Evolutionary conservation across 495 filamentous ascomycete genomes (phyloP).

Genomic region (Aspergillus haitiensis): DNA sequence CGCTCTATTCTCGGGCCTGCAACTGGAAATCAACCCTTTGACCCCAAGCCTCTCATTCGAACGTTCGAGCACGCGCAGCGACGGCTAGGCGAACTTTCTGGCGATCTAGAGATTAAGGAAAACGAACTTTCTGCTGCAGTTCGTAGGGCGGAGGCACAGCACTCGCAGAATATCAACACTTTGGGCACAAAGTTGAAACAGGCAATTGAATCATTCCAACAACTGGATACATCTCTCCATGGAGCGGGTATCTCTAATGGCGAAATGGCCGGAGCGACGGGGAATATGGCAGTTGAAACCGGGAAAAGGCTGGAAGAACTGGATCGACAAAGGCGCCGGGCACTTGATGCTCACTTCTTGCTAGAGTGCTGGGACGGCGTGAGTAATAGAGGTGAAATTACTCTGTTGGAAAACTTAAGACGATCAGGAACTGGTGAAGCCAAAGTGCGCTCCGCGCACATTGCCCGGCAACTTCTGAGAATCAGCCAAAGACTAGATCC

Average conservation of each 20-base stretch:
- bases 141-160: slow-evolving; percentile 86
- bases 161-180: slow-evolving; percentile 82
- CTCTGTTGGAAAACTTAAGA: slow-evolving; percentile 76
- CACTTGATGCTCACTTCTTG: slow-evolving; percentile 89
- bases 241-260: slow-evolving; percentile 40
- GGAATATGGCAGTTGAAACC: slow-evolving; percentile 89
- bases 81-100: slow-evolving; percentile 76
- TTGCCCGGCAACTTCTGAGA: slow-evolving; percentile 82
- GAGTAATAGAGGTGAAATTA: slow-evolving; percentile 77
- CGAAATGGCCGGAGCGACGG: slow-evolving; percentile 63
- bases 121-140: slow-evolving; percentile 88
- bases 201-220: slow-evolving; percentile 86
- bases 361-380: slow-evolving; percentile 96
- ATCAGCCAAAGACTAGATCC: slow-evolving; percentile 85
- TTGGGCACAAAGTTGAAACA: slow-evolving; percentile 85
- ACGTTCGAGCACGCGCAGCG: slow-evolving; percentile 87
- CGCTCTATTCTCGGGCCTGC: slow-evolving; percentile 54
- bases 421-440: slow-evolving; percentile 77
- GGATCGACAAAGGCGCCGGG: slow-evolving; percentile 84
- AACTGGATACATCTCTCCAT: slow-evolving; percentile 77
- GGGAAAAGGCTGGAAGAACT: slow-evolving; percentile 91
- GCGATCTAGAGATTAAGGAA: slow-evolving; percentile 80
- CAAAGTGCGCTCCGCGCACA: slow-evolving; percentile 84
- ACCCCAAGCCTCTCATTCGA: slow-evolving; percentile 95
- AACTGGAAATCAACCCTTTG: slow-evolving; percentile 74